Percentiles rank a stretch among this genome's conserved stretches.
These are phyloP conservation scores for Corynascus novoguineensis DNA, from an alignment of 495 filamentous ascomycete genomes.

Conservation along the genomic window DNA sequence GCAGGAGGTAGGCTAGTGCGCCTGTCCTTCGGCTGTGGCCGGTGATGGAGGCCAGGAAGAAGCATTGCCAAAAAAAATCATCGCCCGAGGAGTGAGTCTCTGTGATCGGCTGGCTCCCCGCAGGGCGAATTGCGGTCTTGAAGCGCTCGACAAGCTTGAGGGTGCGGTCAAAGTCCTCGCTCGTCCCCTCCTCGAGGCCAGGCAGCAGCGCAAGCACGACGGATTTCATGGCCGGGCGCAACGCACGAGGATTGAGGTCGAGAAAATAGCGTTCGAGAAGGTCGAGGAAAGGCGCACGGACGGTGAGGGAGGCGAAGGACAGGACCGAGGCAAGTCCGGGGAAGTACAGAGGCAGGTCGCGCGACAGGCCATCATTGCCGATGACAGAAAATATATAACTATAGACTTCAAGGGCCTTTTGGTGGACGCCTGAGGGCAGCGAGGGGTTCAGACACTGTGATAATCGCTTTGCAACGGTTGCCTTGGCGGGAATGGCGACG, in stretches of 20 bases:
- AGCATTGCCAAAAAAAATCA: constrained; percentile 97
- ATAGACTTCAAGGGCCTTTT: constrained; percentile 94
- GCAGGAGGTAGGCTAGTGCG: constrained; percentile 75
- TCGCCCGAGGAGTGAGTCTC: constrained; percentile 58
- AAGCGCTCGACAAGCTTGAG: constrained; percentile 71
- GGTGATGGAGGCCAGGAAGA: constrained; percentile 89
- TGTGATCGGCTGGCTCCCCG: constrained; percentile 41
- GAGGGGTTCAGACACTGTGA: constrained; percentile 93
- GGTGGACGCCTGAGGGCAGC: constrained; percentile 94
- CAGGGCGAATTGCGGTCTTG: constrained; percentile 57
- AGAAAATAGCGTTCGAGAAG: constrained; percentile 78
- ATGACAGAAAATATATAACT: constrained; percentile 75
- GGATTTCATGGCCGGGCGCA: constrained; percentile 84
- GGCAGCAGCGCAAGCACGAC: constrained; percentile 81
- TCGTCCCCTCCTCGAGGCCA: constrained; percentile 90
- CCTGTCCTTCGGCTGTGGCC: constrained; percentile 77
- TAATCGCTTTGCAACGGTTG: constrained; percentile 78
- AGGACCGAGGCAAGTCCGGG: constrained; percentile 83
- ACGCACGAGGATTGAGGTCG: constrained; percentile 57
- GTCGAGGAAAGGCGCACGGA: constrained; percentile 75
- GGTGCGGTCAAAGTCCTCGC: constrained; percentile 92
- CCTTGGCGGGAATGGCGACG: constrained; percentile 73
- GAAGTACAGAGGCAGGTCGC: constrained; percentile 79
- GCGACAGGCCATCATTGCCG: constrained; percentile 66
- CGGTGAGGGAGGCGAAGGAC: constrained; percentile 87